Evolutionary conservation across 192 early-diverging fungal species (phyloP).

Genomic region (Entomortierella beljakovae): DNA sequence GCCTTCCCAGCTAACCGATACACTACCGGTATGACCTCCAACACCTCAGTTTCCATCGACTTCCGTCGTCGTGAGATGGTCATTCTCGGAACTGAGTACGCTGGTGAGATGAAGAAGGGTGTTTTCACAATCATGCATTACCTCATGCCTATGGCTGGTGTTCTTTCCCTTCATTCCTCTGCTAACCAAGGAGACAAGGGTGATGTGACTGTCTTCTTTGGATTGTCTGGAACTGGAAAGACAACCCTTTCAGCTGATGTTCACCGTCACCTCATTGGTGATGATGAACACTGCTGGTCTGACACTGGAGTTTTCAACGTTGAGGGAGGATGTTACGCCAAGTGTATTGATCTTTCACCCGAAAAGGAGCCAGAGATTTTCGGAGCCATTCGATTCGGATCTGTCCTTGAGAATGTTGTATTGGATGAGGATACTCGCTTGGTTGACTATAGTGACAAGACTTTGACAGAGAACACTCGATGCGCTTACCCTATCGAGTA

Average conservation of each 20-base stretch:
- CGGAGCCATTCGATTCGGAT: conserved; percentile 94
- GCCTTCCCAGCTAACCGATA: conserved; percentile 94
- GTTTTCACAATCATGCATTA: conserved; percentile 99
- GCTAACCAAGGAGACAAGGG: conserved; percentile 92
- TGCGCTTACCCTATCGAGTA: conserved; percentile 96
- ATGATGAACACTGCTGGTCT: conserved; percentile 99
- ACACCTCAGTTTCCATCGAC: conserved; percentile 92
- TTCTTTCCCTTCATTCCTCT: conserved; percentile 91
- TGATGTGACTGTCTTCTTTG: conserved; percentile 98
- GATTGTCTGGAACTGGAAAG: conserved; percentile 97
- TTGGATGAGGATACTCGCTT: conserved; percentile 77
- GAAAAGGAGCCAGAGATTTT: conserved; percentile 99
- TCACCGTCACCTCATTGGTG: conserved; percentile 92
- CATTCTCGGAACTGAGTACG: conserved; percentile 97
- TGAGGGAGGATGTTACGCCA: conserved; percentile 99
- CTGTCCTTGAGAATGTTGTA: conserved; percentile 96
- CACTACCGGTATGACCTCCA: conserved; percentile 96
- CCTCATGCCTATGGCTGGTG: conserved; percentile 94
- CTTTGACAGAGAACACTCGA: conserved; percentile 95
- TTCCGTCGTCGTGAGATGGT: conserved; percentile 97
- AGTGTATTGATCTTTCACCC: conserved; percentile 93
- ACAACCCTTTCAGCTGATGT: conserved; percentile 98
- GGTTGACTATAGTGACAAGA: conserved; percentile 87
- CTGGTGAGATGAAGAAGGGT: conserved; percentile 99
- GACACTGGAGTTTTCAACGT: conserved; percentile 98